Evolutionary conservation across 352 stramenopile genomes (phyloP), one percentile per base, ranked within the genome.

Genomic region (Hyaloperonospora arabidopsidis): DNA sequence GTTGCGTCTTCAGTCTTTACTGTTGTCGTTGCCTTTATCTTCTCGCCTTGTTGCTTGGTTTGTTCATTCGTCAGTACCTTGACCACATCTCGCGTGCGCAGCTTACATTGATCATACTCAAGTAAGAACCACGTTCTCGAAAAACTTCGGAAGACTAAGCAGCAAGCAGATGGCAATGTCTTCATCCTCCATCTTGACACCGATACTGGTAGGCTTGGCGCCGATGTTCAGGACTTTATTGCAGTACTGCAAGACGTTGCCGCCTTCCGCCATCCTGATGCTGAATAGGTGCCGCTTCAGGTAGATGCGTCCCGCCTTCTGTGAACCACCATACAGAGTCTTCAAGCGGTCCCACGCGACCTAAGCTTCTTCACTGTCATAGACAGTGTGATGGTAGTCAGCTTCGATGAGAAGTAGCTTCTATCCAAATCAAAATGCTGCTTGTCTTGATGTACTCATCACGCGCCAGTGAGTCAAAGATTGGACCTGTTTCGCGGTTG

Each of bases 41-140:
- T 59, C 22, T 62, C 59, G 34, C 40, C 59, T 40, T 61, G 39
- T 0, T 39, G 47, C 41, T 67, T 61, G 25, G 46, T 48, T 23
- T 65, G 52, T 52, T 65, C 54, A 44, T 65, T 65, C 43, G 52
- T 61, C 4, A 65, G 45, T 25, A 61, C 58, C 48, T 55, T 66
- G 2, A 53, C 17, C 18, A 66, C 51, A 29, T 59, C 34, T 60
- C 47, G 50, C 44, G 48, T 10, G 2, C n/a, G 14, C 45, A 65
- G 40, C 48, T 55, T 2, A 49, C 48, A 25, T 40, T 50, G 43
- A 19, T 59, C 57, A 59, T 54, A 43, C 59, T 43, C 44, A 64
- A 39, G 49, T 57, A 22, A 29, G 25, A 29, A 29, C 25, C 3
- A 29, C 25, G 25, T 8, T 29, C 3, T 29, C 25, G 25, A 7